Base-by-base conservation (phyloP, 345 rosid genomes). In the Eucalyptus tenuipes region DNA sequence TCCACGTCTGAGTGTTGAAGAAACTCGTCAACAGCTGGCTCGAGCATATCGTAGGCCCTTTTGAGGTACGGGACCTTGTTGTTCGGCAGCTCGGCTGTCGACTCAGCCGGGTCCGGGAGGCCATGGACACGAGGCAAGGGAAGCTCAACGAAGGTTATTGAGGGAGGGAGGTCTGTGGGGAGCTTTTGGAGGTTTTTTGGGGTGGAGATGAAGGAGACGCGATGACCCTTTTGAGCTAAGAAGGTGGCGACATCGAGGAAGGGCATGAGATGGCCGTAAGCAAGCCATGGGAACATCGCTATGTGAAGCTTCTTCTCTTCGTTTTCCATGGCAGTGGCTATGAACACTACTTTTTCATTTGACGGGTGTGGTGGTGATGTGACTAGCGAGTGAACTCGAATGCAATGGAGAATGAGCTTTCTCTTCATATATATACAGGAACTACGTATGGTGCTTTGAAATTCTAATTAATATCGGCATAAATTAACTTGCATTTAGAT, bases 71-170 rank as follows among this genome's bases (percentile, higher is more conserved):
- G 92, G 22, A 90, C 85, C 16, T 91, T 85, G 61, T 86, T 33
- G 85, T 89, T 87, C 40, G 94, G 91, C 4, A 94, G 22, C 86
- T 94, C 95, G 4, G 89, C n/a, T 31, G 94, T 89, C 25, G 92
- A 91, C 88, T 94, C 95, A 3, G 89, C 90, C 31, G 53, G 25
- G 8, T 88, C 81, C 6, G 94, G 94, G 61, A 94, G 90, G 86
- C 90, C 90, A 45, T 86, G 68, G 42, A 90, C 75, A 16, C 33
- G 80, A 61, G 93, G 89, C 49, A 93, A 87, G 6, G 91, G 91
- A 29, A 94, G 71, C 47, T 88, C 85, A 22, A 94, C 80, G 4
- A 90, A 82, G 27, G 86, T 81, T 33, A 94, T 89, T 49, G 49
- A 20, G 24, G 93, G 84, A 40, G 90, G 81, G 61, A 80, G 27